phyloP scores from a whole-genome alignment of 805 yeast species.

The Candida loeiensis region DNA sequence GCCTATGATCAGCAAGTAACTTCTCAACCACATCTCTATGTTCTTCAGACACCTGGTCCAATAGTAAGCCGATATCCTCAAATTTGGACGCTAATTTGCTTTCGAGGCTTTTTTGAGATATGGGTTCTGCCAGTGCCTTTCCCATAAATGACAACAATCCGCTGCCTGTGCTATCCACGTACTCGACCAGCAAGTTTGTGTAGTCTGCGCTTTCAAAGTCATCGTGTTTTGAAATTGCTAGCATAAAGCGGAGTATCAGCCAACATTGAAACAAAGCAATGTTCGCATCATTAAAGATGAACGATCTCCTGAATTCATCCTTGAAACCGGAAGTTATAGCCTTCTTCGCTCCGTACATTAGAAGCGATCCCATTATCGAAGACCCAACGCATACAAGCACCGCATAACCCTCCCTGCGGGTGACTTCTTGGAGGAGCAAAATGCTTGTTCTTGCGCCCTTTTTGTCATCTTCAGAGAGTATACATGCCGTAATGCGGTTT shows the following conservation, averaged over 20 bases:
- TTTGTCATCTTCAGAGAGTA: neutral
- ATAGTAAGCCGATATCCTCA: conserved; percentile 7
- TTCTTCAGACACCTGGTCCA: conserved; percentile 10
- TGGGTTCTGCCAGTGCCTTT: too few relatives aligned
- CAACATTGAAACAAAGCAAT: conserved; percentile 33
- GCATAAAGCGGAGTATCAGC: conserved; percentile 26
- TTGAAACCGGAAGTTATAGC: conserved; percentile 17
- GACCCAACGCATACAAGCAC: conserved; percentile 23
- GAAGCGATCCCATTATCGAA: conserved; percentile 22
- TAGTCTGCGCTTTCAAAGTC: neutral
- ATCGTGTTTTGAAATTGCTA: conserved; percentile 12
- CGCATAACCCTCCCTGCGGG: conserved; percentile 19
- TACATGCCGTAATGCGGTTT: conserved; percentile 14
- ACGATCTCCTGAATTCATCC: conserved; percentile 21
- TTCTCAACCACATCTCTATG: conserved; percentile 12
- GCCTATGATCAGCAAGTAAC: conserved; percentile 10
- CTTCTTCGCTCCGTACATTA: conserved; percentile 28
- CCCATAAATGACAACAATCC: too few relatives aligned
- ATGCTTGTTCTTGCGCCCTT: conserved; percentile 3
- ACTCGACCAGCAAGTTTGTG: neutral
- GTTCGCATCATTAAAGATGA: conserved; percentile 36
- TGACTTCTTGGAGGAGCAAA: conserved; percentile 10
- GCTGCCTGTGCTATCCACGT: neutral
- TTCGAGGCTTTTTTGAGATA: neutral
- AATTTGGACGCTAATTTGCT: conserved; percentile 4